Evolutionary conservation across 768 basidiomycete species (phyloP), one percentile per base, ranked within the genome.

Genomic region (Leccinum olivaceopallidum): DNA sequence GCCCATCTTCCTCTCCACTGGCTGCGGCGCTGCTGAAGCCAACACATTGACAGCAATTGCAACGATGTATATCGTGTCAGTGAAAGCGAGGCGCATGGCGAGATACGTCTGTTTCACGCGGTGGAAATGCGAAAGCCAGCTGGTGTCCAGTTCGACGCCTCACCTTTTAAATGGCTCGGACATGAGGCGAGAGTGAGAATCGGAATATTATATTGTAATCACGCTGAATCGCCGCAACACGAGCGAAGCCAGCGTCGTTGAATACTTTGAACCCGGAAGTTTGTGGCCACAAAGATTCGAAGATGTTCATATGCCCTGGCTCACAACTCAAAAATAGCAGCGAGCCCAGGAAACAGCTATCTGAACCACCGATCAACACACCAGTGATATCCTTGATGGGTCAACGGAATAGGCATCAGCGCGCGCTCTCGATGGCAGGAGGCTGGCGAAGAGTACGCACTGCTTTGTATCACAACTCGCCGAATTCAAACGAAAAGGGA

Each of bases 21-120:
- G 49, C 9, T 48, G 59, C 10, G 65, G 65, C 34, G 28, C 51
- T 3, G 66, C 62, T 13, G 62, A 47, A 20, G 39, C 53, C 32
- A 60, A 60, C 20, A 53, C 32, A 47, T 13, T 22, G 26, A 50
- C 44, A 13, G 39, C 54, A 14, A 67, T n/a, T 6, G 50, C 53
- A 42, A 57, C 39, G 8, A 58, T 48, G 48, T 44, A 66, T 3
- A 36, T 54, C 22, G 36, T 22, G n/a, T 20, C 2, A 20, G 20
- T 47, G 8, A 54, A 14, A 54, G 53, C 18, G 36, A 39, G 3
- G 1, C 14, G 36, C 53, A 39, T 37, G 6, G 14, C 16, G 14
- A 9, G 20, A 32, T 4, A 18, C 14, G 16, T 53, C 28, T n/a
- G 8, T 8, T 36, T 37, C 39, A 20, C 14, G 24, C 14, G 9